Conservation (phyloP, 106 monocot genomes). For the Vanilla planifolia region DNA sequence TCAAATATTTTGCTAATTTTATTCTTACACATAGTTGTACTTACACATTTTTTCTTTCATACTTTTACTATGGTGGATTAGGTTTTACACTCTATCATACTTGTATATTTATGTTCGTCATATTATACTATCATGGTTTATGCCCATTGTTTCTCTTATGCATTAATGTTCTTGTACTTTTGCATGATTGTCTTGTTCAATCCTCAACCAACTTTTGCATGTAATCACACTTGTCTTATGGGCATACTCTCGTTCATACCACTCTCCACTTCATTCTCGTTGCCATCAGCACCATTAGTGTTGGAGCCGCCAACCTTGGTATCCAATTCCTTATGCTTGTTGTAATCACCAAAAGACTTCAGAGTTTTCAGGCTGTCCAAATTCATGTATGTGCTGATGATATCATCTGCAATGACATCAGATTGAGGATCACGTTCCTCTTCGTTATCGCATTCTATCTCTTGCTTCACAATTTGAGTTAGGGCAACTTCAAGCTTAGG, state of each 20-base stretch:
- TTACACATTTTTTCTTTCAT: too few species aligned
- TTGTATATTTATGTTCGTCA: too few species aligned
- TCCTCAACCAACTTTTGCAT: too few species aligned
- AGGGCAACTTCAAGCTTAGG: constrained; percentile 1
- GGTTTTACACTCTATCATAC: too few species aligned
- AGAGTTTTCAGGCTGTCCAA: constrained; percentile 57
- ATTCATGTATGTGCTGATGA: constrained; percentile 78
- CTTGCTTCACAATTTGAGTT: constrained; percentile 39
- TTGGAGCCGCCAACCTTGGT: constrained; percentile 52
- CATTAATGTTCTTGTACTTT: too few species aligned
- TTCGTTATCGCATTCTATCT: constrained; percentile 39
- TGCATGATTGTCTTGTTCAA: too few species aligned
- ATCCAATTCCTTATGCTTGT: constrained; percentile 36
- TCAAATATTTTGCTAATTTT: too few species aligned
- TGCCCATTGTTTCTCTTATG: too few species aligned
- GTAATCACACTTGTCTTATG: too few species aligned
- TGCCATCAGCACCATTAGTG: constrained; percentile 53
- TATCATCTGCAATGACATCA: constrained; percentile 47
- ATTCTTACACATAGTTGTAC: too few species aligned
- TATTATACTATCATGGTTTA: too few species aligned
- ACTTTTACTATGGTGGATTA: too few species aligned
- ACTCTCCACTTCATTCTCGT: constrained; percentile 83
- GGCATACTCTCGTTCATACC: constrained; percentile 37
- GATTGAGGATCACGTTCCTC: constrained; percentile 23
- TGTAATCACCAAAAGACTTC: constrained; percentile 74